Evolutionary conservation across 805 yeast species (phyloP), one percentile per base, ranked within the genome.

Genomic region (Saccharomyces eubayanus): DNA sequence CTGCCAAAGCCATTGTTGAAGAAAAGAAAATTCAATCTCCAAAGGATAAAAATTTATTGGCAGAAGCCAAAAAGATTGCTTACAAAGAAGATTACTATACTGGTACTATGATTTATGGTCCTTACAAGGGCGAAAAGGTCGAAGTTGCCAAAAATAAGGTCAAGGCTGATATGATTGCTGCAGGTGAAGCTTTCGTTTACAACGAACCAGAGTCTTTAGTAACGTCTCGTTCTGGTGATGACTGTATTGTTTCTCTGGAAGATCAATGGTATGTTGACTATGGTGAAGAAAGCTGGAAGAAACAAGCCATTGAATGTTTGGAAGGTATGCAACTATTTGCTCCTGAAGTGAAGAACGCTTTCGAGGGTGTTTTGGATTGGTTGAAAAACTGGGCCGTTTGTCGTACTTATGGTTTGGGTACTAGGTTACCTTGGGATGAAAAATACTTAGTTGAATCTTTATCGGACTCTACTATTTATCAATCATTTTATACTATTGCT

Each of bases 181-280:
- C 82, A 21, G 89, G 90, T 52, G 81, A 81, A 46, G 97, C 96
- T 2, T 89, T 94, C 64, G 85, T 84, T 50, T 94, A 94, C 78
- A 85, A 85, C 63, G 99, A 94, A 77, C 99, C 99, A 47, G 99
- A 94, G 74, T 81, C 85, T 46, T 75, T 76, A 46, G 97, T 94
- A 48, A 80, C 89, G 48, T 92, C 98, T 14, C 87, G 99, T 75
- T 89, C 97, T 46, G 97, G 97, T 61, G 99, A 94, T 70, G 89
- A 84, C 55, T 94, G 99, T 79, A 84, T 92, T 64, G 99, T 94
- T 45, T 89, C 98, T 5, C 80, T 94, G 51, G 98, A 95, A 74
- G 98, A 94, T 74, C 99, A 94, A 77, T 94, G 99, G 99, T 94
- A 83, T 72, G 80, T 89, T 64, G 97, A 94, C 71, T 94, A 94